Base-by-base conservation (phyloP, 2,329 filamentous ascomycete genomes). In the Paracamarosporium sp. region DNA sequence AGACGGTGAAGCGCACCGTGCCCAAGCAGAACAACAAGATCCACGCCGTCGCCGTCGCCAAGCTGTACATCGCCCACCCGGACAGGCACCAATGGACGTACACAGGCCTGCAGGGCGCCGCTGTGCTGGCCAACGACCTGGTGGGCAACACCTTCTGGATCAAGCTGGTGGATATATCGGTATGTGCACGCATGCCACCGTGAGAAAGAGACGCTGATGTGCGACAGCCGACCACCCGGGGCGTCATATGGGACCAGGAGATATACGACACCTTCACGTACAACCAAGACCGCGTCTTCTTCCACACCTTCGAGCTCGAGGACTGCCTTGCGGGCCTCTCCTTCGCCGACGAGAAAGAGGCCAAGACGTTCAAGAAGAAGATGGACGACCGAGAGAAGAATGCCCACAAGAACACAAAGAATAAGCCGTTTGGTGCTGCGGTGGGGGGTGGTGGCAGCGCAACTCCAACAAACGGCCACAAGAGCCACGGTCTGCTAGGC, bases 1-100 rank as follows among this genome's bases (percentile, higher is more conserved):
- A 96, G 81, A 96, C 89, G 60, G 93, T 99, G 79, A 96, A 96
- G 83, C 90, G 95, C 75, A 90, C 90, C 68, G 92, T 99, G 53
- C 94, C 95, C 61, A 97, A 96, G 78, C 87, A 92, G 63, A 88
- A 89, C 71, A 99, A 98, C 87, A 98, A 98, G 84, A 98, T 99
- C 78, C 91, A 96, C 66, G 93, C 93, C 61, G 94, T 96, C 65
- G 95, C 92, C 59, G 93, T 98, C 66, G 94, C 93, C 60, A 90
- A 90, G 74, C 88, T 99, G 67, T 98, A 97, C 79, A 87, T 98
- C 73, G 93, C 94, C 69, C 91, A 96, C 73, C 95, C 95, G 12
- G 87, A 95, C 80, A 86, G 85, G 62, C 86, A 88, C 62, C 87
- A 84, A 93, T 99, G 95, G 95, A 94, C 88, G 27, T 96, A 94